Conservation (phyloP, 352 stramenopile genomes). For the Pythium scleroteichum region DNA sequence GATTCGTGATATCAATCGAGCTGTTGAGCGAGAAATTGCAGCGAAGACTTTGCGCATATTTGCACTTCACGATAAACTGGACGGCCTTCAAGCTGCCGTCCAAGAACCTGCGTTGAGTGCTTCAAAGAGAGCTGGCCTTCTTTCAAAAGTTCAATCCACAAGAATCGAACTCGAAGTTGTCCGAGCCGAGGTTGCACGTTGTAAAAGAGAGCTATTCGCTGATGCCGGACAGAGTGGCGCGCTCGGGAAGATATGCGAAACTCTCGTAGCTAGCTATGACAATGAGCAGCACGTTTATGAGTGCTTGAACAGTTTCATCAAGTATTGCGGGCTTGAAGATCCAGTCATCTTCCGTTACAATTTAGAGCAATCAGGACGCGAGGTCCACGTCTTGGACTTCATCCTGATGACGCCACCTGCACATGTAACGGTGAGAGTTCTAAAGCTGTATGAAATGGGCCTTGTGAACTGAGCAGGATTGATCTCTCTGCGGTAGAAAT, state of each 20-base stretch:
- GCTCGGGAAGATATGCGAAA: conserved; percentile 58
- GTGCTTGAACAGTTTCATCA: conserved; percentile 63
- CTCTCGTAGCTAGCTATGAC: conserved; percentile 61
- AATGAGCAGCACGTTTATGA: conserved; percentile 78
- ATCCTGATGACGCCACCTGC: conserved; percentile 47
- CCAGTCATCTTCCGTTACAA: conserved; percentile 50
- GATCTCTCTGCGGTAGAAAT: conserved; percentile 11
- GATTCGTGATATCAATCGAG: conserved; percentile 65
- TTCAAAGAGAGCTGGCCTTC: conserved; percentile 1
- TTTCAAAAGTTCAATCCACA: conserved; percentile 24
- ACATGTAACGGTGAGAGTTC: conserved; percentile 40
- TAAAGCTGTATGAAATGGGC: too few relatives aligned
- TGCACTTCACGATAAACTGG: conserved; percentile 42
- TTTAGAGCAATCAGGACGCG: conserved; percentile 50
- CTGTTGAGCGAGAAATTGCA: conserved; percentile 63
- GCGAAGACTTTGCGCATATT: conserved; percentile 54
- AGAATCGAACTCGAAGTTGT: conserved; percentile 66
- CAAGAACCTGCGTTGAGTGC: neutral
- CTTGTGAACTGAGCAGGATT: too few relatives aligned
- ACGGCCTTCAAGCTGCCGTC: conserved; percentile 13
- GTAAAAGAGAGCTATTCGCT: conserved; percentile 57
- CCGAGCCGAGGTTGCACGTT: conserved; percentile 42
- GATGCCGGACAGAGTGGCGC: conserved; percentile 34
- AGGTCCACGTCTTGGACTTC: conserved; percentile 63
- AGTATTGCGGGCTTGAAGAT: conserved; percentile 47